Evolutionary conservation across 208 protist genomes (phyloP).

Genomic region (Trypanosoma mega): DNA sequence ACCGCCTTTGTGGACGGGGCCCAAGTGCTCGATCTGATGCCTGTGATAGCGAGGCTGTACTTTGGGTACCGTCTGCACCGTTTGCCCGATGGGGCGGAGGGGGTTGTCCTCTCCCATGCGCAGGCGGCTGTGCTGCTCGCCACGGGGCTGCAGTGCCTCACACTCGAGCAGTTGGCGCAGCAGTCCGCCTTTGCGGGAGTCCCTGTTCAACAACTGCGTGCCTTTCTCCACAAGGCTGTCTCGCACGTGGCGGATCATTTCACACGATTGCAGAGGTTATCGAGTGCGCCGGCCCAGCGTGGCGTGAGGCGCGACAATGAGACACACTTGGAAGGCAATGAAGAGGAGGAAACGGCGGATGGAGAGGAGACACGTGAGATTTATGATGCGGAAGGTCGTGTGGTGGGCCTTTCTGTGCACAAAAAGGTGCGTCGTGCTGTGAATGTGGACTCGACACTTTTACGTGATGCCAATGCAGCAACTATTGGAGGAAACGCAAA

Average conservation of each 20-base stretch:
- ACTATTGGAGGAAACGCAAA: conserved; percentile 32
- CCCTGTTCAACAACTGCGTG: conserved; percentile 75
- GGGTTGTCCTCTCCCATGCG: conserved; percentile 82
- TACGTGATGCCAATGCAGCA: conserved; percentile 61
- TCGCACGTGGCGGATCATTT: conserved; percentile 79
- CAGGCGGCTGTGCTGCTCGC: conserved; percentile 94
- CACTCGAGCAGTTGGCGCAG: conserved; percentile 57
- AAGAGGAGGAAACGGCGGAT: conserved; percentile 4
- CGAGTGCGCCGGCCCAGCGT: no score
- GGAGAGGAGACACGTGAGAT: conserved; percentile 48
- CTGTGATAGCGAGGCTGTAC: conserved; percentile 89
- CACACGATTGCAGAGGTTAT: conserved; percentile 46
- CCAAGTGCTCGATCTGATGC: conserved; percentile 96
- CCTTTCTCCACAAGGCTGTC: conserved; percentile 86
- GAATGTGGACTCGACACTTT: conserved; percentile 67
- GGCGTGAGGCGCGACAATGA: no score
- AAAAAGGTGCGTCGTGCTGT: conserved; percentile 47
- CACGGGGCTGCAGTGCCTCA: conserved; percentile 92
- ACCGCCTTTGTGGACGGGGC: conserved; percentile 94
- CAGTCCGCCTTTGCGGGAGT: conserved; percentile 67
- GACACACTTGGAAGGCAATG: no score
- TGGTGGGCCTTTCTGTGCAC: conserved; percentile 74
- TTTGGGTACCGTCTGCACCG: conserved; percentile 77
- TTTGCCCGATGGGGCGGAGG: conserved; percentile 64
- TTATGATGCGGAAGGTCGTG: conserved; percentile 61